Evolutionary conservation across 225 moss, liverwort and hornwort genomes (phyloP).

Genomic region (Physcomitrellopsis africana): DNA sequence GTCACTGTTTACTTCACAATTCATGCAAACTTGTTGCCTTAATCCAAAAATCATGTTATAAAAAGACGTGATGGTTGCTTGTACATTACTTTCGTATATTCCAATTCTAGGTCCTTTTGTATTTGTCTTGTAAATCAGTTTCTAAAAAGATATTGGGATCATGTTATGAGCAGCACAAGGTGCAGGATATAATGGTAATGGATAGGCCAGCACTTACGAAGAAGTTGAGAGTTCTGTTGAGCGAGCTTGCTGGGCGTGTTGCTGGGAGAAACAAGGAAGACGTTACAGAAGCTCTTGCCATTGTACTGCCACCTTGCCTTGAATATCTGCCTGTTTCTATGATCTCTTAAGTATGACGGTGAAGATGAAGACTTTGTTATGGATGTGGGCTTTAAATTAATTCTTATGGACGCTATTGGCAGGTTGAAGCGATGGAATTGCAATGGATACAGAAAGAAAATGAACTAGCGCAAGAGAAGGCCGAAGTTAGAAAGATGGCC

Average conservation of each 20-base stretch:
- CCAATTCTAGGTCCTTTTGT: not conserved
- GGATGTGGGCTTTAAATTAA: constrained; percentile 24
- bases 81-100: not conserved
- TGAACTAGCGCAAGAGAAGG: constrained; percentile 71
- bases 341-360: not conserved
- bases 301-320: constrained; percentile 24
- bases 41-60: too few relatives aligned
- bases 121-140: not conserved
- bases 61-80: not conserved
- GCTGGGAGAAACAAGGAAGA: constrained; percentile 56
- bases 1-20: not conserved
- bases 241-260: constrained; percentile 45
- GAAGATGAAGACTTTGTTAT: constrained; percentile 8
- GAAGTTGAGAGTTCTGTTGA: constrained; percentile 43
- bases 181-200: constrained; percentile 29
- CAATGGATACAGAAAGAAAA: constrained; percentile 64
- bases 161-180: constrained; percentile 28
- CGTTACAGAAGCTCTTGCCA: constrained; percentile 43
- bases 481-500: constrained; percentile 62
- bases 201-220: constrained; percentile 41
- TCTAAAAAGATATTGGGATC: too few relatives aligned
- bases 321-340: constrained; percentile 22
- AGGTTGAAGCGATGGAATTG: constrained; percentile 66
- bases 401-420: constrained; percentile 32
- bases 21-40: too few relatives aligned